These are phyloP conservation scores for Apiospora aurea DNA, from an alignment of 2,329 filamentous ascomycete genomes.

Conservation along the genomic window DNA sequence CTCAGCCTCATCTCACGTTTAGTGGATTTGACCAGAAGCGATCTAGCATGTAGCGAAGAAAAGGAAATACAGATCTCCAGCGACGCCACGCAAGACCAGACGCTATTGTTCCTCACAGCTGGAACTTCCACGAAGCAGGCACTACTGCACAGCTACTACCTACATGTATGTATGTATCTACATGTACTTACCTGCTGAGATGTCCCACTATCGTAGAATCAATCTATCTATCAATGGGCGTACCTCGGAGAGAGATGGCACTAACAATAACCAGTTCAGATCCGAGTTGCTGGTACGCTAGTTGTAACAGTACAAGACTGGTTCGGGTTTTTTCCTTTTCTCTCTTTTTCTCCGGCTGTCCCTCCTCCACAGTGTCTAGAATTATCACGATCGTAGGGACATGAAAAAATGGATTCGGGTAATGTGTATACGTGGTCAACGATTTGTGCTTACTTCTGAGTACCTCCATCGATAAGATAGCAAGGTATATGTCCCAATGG, in stretches of 20 bases:
- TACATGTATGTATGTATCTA: background rate
- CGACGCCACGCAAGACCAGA: background rate
- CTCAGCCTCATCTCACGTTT: background rate
- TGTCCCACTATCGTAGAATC: background rate
- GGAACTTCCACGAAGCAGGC: background rate
- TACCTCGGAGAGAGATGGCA: background rate
- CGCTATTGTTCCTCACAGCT: background rate
- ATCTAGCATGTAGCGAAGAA: background rate
- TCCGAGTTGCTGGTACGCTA: slow-evolving; percentile 17
- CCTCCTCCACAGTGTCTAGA: background rate
- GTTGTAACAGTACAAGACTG: background rate
- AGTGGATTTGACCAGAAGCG: background rate
- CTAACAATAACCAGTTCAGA: background rate
- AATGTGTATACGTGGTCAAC: background rate
- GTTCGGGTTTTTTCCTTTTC: background rate
- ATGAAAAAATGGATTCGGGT: no score
- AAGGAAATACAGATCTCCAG: background rate
- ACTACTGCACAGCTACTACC: background rate
- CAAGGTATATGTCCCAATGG: no score
- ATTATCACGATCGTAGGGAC: background rate
- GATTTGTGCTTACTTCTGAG: background rate
- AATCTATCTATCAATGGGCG: no score
- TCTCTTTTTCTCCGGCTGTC: background rate
- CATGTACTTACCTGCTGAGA: background rate
- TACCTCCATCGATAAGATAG: background rate